Evolutionary conservation across 1,284 basidiomycete species (phyloP), one percentile per base, ranked within the genome.

Genomic region (Fomitopsis palustris): DNA sequence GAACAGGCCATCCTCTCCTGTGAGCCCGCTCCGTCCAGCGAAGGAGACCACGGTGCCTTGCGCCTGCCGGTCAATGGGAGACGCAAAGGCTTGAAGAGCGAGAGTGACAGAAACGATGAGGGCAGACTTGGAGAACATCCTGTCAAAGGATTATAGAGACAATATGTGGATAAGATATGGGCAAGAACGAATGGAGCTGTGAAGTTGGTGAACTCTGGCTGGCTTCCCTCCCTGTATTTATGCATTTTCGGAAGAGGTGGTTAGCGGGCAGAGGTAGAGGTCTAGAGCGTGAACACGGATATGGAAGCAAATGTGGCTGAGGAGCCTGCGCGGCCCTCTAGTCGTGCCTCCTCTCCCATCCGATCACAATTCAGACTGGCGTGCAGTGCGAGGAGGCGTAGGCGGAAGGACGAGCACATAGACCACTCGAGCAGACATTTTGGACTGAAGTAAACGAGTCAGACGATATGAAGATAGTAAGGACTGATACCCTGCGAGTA

Each of bases 51-150:
- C 43, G 33, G 67, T 49, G 17, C 65, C 65, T 1, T 25, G 27
- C 27, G 57, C 60, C 33, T n/a, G n/a, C n/a, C 39, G 27, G 16
- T 58, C 53, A 16, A 66, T 29, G 7, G 68, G 68, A 19, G 52
- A 57, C 3, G 65, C 67, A 29, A 62, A 60, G 14, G 59, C 60
- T 19, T 65, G 23, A 33, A 67, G 56, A 10, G 62, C 65, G 43
- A 68, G 61, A 16, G 64, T 58, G 56, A 67, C 53, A 19, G 64
- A 52, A 45, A n/a, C 49, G 16, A 69, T 25, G 25, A 69, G 60
- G 27, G 62, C 42, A 23, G 64, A 58, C 51, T 67, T 69, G 62
- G 62, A 63, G 57, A 68, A 65, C 68, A 69, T 69, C 45, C 45
- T 47, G 45, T 47, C 45, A 47, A 47, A 47, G 45, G 25, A 47